Evolutionary conservation across 345 rosid genomes (phyloP).

Genomic region (Acer saccharum): DNA sequence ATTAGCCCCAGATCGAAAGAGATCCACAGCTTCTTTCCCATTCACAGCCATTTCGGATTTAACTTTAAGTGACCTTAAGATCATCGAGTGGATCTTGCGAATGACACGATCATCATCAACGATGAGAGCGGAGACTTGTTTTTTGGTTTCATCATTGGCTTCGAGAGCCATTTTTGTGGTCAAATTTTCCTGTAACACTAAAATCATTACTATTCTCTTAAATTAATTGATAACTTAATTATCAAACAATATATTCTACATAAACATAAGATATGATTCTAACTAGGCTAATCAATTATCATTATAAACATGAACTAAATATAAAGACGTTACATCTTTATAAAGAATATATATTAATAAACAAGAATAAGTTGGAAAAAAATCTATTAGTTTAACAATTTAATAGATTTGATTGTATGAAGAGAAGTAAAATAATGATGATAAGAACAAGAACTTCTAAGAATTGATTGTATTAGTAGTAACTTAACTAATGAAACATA

Average conservation of each 20-base stretch:
- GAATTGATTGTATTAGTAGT: too few relatives aligned
- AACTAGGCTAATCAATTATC: too few relatives aligned
- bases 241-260: background rate
- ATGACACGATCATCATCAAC: constrained; percentile 37
- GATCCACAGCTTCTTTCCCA: constrained; percentile 42
- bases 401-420: too few relatives aligned
- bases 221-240: too few relatives aligned
- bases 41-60: constrained; percentile 23
- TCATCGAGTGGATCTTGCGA: constrained; percentile 18
- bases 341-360: too few relatives aligned
- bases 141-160: background rate
- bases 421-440: too few relatives aligned
- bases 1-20: constrained; percentile 26
- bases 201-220: background rate
- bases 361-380: too few relatives aligned
- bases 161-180: background rate
- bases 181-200: background rate
- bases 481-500: too few relatives aligned
- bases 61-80: constrained; percentile 19
- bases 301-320: too few relatives aligned
- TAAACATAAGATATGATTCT: background rate
- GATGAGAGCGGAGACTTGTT: constrained; percentile 25
- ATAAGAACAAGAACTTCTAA: too few relatives aligned
- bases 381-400: too few relatives aligned
- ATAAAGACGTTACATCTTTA: too few relatives aligned